phyloP scores from a whole-genome alignment of 371 early-diverging fungal genomes.

The Dinochytrium kinnereticum region DNA sequence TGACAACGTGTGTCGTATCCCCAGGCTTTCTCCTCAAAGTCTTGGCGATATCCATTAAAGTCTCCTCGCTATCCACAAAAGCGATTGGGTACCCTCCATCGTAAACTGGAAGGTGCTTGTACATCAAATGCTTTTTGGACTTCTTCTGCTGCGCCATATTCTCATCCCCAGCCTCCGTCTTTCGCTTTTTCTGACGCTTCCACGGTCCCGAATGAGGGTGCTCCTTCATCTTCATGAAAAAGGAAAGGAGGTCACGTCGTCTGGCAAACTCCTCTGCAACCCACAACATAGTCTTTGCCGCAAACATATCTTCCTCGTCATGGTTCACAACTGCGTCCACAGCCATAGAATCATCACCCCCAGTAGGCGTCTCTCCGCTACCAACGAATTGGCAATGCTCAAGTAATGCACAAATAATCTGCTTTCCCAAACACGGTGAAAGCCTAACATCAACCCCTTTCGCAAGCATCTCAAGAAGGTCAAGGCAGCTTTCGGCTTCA shows the following conservation, averaged over 20 bases:
- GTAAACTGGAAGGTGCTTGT: background rate
- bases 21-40: background rate
- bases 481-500: background rate
- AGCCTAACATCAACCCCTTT: background rate
- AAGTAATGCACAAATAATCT: background rate
- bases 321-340: no score
- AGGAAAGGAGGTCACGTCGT: background rate
- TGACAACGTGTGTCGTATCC: background rate
- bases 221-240: background rate
- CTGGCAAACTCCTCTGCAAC: background rate
- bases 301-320: background rate
- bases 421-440: background rate
- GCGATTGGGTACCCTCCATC: background rate
- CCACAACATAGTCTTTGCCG: background rate
- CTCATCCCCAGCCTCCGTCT: background rate
- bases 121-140: no score
- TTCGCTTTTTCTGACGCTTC: background rate
- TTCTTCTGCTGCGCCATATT: background rate
- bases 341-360: no score
- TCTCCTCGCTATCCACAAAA: background rate
- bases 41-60: background rate
- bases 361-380: no score
- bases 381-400: no score
- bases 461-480: background rate
- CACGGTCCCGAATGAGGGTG: no score